These are phyloP conservation scores for Wickerhamiella allomyrinae DNA, from an alignment of 805 yeast genomes.

Conservation along the genomic window DNA sequence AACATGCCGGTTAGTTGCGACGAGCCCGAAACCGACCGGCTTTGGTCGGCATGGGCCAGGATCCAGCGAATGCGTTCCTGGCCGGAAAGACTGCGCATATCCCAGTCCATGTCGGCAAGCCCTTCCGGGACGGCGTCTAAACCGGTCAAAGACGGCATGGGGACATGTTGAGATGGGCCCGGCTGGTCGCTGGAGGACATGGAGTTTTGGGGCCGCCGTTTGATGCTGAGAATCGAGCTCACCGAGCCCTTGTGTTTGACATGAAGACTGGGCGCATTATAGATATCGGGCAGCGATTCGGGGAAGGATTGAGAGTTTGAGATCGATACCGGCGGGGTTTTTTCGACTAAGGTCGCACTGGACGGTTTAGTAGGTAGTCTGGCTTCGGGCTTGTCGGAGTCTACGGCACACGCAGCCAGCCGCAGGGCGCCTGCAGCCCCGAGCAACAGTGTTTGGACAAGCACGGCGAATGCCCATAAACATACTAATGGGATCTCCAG, in stretches of 20 bases:
- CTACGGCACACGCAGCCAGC: conserved; percentile 7
- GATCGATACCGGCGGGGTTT: background rate
- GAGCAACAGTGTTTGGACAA: background rate
- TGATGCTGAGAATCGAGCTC: conserved; percentile 1
- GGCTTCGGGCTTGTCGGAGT: background rate
- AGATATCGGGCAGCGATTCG: background rate
- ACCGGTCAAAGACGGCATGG: conserved; percentile 6
- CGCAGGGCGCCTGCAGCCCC: conserved; percentile 5
- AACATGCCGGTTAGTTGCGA: conserved; percentile 16
- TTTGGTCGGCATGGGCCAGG: conserved; percentile 7
- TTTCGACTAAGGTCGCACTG: background rate
- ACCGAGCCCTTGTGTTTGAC: background rate
- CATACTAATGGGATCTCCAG: conserved; percentile 10
- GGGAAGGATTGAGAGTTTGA: background rate
- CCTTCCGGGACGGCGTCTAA: conserved; percentile 12
- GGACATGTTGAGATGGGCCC: background rate
- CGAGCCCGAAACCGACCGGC: conserved; percentile 17
- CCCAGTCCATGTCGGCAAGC: conserved; percentile 6
- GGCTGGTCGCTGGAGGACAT: background rate
- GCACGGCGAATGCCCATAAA: conserved; percentile 10
- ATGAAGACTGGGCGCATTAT: background rate
- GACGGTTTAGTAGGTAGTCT: background rate
- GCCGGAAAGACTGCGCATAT: background rate
- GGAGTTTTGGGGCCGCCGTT: background rate
- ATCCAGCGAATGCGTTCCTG: conserved; percentile 3